Percentiles rank a stretch among this genome's conserved stretches.
These are phyloP conservation scores for Pythium brassicae DNA, from an alignment of 352 stramenopile species.

Conservation along the genomic window DNA sequence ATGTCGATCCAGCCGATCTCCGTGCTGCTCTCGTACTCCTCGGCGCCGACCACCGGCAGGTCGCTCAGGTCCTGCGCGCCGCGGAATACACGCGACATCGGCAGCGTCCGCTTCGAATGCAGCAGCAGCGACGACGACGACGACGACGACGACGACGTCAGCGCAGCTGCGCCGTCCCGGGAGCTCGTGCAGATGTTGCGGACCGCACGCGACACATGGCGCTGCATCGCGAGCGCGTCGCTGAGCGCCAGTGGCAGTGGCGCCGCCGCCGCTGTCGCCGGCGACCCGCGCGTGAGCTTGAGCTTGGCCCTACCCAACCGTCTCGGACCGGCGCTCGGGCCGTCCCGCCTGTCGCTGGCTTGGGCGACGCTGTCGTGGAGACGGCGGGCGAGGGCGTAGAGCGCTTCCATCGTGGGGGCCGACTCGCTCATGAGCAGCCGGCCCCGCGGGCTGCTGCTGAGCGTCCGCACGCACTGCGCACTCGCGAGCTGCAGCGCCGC, in stretches of 20 bases:
- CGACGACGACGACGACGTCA: conserved; percentile 35
- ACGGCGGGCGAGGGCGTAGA: conserved; percentile 46
- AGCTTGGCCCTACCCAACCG: neutral
- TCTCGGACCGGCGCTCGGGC: neutral
- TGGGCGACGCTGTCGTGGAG: conserved; percentile 31
- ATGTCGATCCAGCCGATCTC: conserved; percentile 84
- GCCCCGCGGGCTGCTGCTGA: conserved; percentile 43
- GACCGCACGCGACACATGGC: conserved; percentile 33
- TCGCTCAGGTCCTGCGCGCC: conserved; percentile 53
- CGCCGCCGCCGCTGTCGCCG: neutral
- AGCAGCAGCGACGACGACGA: conserved; percentile 32
- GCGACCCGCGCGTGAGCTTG: neutral
- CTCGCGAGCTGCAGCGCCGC: conserved; percentile 32
- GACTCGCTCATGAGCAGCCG: conserved; percentile 52
- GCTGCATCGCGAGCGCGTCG: conserved; percentile 18
- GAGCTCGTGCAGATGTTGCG: conserved; percentile 63
- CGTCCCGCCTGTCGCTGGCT: neutral
- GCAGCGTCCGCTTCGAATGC: conserved; percentile 52
- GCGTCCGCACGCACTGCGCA: conserved; percentile 44
- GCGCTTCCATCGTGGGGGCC: conserved; percentile 32
- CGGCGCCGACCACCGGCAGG: conserved; percentile 61
- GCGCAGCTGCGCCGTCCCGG: conserved; percentile 35
- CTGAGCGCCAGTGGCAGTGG: neutral
- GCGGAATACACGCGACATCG: conserved; percentile 67
- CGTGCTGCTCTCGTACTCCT: conserved; percentile 71